Evolutionary conservation across 768 basidiomycete species (phyloP), one percentile per base, ranked within the genome.

Genomic region (Kockovaella imperatae): DNA sequence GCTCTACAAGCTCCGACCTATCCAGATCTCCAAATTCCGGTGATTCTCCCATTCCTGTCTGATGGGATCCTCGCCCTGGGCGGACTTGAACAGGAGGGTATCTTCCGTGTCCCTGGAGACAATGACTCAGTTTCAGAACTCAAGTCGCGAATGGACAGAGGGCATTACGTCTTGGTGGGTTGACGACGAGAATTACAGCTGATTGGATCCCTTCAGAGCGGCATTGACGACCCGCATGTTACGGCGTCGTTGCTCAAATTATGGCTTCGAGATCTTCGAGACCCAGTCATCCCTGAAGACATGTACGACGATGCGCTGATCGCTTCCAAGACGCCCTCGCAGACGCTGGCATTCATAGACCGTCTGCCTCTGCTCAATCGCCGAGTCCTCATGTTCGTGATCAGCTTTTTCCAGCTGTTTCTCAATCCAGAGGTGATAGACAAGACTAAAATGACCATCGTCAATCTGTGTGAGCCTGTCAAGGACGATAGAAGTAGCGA

Each of bases 51-150:
- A 13, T 95, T 93, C 77, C 82, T 95, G 23, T 83, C 86, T 2
- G 85, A 93, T 58, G 87, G 87, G 1, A 90, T 95, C 57, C 79
- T 96, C 36, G 85, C 87, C 2, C 75, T 90, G 10, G 87, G 87
- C 0, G 91, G 90, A 3, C 78, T 81, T 36, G 82, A 83, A 64
- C 74, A 82, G 25, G 90, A 91, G 66, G 91, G 91, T 15, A 90
- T 93, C 47, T 96, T 93, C 73, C 83, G 90, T 36, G 81, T 93
- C 4, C 86, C 90, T 13, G 91, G 91, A 0, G 90, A 96, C 67
- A 78, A 78, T 17, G 91, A 96, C 69, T 78, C 82, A 4, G 86
- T 96, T 35, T 84, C 86, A 1, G 84, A 86, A 42, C 77, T 96
- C 57, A 90, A 87, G 69, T 77, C 87, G 26, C 82, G 87, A 48